Percentiles rank a stretch among this genome's conserved stretches.
phyloP scores from a whole-genome alignment of 192 early-diverging fungal genomes.

The Mortierella alpina region DNA sequence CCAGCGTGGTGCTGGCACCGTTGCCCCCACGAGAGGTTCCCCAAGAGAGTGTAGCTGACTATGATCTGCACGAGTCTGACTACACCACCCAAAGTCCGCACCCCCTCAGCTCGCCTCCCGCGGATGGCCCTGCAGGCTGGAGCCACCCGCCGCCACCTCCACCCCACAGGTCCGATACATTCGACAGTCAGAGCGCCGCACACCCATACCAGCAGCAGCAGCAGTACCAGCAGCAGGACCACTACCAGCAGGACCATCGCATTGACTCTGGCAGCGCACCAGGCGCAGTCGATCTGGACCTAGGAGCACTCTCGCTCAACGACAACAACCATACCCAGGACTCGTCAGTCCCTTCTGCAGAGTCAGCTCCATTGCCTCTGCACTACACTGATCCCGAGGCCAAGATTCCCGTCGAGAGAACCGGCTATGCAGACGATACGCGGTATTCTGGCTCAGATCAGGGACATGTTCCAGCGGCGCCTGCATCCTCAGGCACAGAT shows the following conservation, averaged over 20 bases:
- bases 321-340: conserved; percentile 8
- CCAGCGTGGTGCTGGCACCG: conserved; percentile 28
- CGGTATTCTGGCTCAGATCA: conserved; percentile 47
- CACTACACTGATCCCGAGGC: conserved; percentile 34
- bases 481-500: neutral
- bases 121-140: neutral
- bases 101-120: conserved; percentile 9
- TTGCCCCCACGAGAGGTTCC: conserved; percentile 33
- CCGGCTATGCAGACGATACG: conserved; percentile 45
- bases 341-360: neutral
- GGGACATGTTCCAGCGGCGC: conserved; percentile 8
- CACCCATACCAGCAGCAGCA: neutral
- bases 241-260: conserved; percentile 1
- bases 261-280: neutral
- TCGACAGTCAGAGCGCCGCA: neutral
- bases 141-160: neutral
- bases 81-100: conserved; percentile 29
- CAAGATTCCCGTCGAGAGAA: conserved; percentile 27
- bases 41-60: conserved; percentile 23
- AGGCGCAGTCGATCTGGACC: conserved; percentile 16
- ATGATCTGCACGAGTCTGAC: conserved; percentile 39
- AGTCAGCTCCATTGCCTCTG: conserved; percentile 15
- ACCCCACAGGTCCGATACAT: neutral
- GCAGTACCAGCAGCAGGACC: neutral
- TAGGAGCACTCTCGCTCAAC: conserved; percentile 40